Evolutionary conservation across 78 protist genomes (phyloP).

Genomic region (Mastigamoeba balamuthi): DNA sequence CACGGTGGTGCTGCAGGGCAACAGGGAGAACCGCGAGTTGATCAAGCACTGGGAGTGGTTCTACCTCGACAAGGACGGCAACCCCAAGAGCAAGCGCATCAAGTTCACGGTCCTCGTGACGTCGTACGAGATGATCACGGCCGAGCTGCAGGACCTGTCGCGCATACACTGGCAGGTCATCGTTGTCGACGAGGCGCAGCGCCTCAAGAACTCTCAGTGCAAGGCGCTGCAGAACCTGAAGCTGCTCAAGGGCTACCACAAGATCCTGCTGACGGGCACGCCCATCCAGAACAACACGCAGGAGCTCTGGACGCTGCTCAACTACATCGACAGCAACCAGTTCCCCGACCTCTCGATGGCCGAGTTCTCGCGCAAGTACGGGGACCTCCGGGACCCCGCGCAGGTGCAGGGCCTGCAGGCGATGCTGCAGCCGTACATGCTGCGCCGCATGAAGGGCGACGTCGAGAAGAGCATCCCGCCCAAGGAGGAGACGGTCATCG

Average conservation of each 20-base stretch:
- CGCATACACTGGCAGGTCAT: slow-evolving; percentile 61
- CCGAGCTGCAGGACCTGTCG: slow-evolving; percentile 14
- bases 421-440: slow-evolving; percentile 66
- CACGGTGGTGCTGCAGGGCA: slow-evolving; percentile 66
- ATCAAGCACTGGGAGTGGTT: slow-evolving; percentile 43
- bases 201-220: slow-evolving; percentile 65
- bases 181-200: slow-evolving; percentile 86
- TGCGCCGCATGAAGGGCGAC: slow-evolving; percentile 83
- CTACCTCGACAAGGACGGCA: not conserved
- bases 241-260: not conserved
- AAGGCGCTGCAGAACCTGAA: slow-evolving; percentile 33
- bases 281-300: slow-evolving; percentile 82
- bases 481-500: slow-evolving; percentile 65
- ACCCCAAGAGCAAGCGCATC: not conserved
- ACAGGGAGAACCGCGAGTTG: slow-evolving; percentile 34
- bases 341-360: slow-evolving; percentile 11
- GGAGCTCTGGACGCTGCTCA: slow-evolving; percentile 87
- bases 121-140: slow-evolving; percentile 75
- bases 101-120: slow-evolving; percentile 77
- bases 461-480: slow-evolving; percentile 72
- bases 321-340: slow-evolving; percentile 56
- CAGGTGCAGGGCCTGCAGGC: slow-evolving; percentile 52
- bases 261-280: slow-evolving; percentile 80
- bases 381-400: slow-evolving; percentile 25
- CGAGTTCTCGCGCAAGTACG: slow-evolving; percentile 5